Evolutionary conservation across 2,329 filamentous ascomycete genomes (phyloP).

Genomic region (Stromatinia cepivora): DNA sequence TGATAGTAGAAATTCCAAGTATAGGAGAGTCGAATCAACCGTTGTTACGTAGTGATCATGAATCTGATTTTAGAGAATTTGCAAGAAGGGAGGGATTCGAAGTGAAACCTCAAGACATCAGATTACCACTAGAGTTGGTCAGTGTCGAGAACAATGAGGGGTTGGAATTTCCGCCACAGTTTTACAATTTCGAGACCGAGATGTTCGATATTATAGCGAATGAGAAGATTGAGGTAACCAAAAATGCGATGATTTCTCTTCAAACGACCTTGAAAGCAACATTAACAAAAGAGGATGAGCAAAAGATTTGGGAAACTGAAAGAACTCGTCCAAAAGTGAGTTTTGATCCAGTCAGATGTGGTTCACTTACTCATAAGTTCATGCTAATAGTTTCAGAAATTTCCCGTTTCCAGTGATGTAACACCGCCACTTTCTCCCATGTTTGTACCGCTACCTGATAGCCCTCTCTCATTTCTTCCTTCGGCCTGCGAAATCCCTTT

Average conservation of each 20-base stretch:
- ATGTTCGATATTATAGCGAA: constrained; percentile 21
- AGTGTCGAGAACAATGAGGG: constrained; percentile 36
- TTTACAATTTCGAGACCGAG: constrained; percentile 27
- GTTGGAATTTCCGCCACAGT: constrained; percentile 30
- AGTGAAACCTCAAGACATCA: constrained; percentile 34
- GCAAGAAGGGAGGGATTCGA: constrained; percentile 35
- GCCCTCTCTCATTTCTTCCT: neutral
- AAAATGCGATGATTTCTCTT: constrained; percentile 34
- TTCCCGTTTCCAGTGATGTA: constrained; percentile 31
- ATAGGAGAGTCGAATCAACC: constrained; percentile 35
- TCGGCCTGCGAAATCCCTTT: constrained; percentile 32
- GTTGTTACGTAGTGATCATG: constrained; percentile 36
- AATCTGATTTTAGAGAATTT: constrained; percentile 36
- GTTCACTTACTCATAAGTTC: neutral
- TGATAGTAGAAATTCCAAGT: constrained; percentile 15
- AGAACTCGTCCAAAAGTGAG: constrained; percentile 34
- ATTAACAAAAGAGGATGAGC: constrained; percentile 33
- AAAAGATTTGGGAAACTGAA: constrained; percentile 30
- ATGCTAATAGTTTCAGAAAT: constrained; percentile 26
- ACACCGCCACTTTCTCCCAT: constrained; percentile 40
- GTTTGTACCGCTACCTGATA: constrained; percentile 5
- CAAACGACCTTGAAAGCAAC: constrained; percentile 26
- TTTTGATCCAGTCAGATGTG: neutral
- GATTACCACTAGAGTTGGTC: constrained; percentile 37
- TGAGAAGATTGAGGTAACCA: constrained; percentile 37